phyloP scores from a whole-genome alignment of 331 rosid species.

The Spiraea crenata region DNA sequence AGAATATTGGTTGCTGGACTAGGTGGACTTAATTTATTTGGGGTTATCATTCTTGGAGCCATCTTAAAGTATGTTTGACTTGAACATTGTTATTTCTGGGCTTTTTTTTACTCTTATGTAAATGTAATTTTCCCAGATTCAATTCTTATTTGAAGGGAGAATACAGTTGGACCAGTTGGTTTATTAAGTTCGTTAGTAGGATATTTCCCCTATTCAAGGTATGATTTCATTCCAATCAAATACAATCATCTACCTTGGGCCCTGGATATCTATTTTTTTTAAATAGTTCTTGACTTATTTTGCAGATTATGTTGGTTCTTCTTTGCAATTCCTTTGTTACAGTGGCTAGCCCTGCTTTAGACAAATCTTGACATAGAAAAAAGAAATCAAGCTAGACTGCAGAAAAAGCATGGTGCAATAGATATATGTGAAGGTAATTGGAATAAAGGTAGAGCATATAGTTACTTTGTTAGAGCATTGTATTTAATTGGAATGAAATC shows the following conservation, averaged over 20 bases:
- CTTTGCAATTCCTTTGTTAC: slow-evolving; percentile 93
- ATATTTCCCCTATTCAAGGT: slow-evolving; percentile 98
- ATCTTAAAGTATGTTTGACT: too few relatives aligned
- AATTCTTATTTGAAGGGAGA: slow-evolving; percentile 58
- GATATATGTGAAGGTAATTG: too few relatives aligned
- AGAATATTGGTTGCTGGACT: slow-evolving; percentile 82
- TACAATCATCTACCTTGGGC: slow-evolving; percentile 5
- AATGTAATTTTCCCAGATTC: slow-evolving; percentile 24
- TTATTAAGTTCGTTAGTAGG: slow-evolving; percentile 70
- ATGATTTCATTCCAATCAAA: slow-evolving; percentile 19
- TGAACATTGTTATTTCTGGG: too few relatives aligned
- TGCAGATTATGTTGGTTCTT: slow-evolving; percentile 97
- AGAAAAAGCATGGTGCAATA: too few relatives aligned
- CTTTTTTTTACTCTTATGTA: slow-evolving; percentile 22
- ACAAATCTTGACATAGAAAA: slow-evolving; percentile 76
- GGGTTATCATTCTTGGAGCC: too few relatives aligned
- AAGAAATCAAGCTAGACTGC: slow-evolving; percentile 74
- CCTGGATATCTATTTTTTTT: neutral
- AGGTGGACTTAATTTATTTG: slow-evolving; percentile 95
- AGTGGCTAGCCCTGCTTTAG: slow-evolving; percentile 62
- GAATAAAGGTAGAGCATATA: too few relatives aligned
- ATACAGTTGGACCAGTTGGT: slow-evolving; percentile 62
- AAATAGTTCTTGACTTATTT: slow-evolving; percentile 8
- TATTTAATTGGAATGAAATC: too few relatives aligned
- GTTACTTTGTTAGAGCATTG: too few relatives aligned